Evolutionary conservation across 306 rosid genomes (phyloP).

Genomic region (Bauhinia variegata): DNA sequence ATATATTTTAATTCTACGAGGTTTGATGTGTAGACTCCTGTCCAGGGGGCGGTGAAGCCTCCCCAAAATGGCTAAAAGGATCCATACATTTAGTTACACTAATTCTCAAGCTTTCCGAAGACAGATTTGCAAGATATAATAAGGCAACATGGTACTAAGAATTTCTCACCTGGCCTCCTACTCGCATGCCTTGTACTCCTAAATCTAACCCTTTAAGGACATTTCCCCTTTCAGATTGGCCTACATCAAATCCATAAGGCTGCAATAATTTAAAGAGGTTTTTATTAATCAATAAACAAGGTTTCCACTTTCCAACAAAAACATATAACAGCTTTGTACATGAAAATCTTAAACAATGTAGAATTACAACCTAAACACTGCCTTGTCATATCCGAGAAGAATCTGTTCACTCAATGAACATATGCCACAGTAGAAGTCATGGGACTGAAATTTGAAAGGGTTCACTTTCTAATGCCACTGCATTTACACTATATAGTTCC

Average conservation of each 20-base stretch:
- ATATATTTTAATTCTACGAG: slow-evolving; percentile 19
- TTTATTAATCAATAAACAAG: slow-evolving; percentile 28
- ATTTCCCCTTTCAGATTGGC: slow-evolving; percentile 84
- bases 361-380: no score
- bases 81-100: background rate
- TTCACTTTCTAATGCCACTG: slow-evolving; percentile 4
- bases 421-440: background rate
- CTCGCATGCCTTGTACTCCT: slow-evolving; percentile 90
- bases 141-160: slow-evolving; percentile 16
- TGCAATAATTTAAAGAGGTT: slow-evolving; percentile 57
- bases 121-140: slow-evolving; percentile 19
- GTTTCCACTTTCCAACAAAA: slow-evolving; percentile 12
- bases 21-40: background rate
- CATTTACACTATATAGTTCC: slow-evolving; percentile 19
- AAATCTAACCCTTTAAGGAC: slow-evolving; percentile 90
- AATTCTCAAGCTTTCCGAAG: slow-evolving; percentile 5
- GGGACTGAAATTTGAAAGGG: background rate
- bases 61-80: background rate
- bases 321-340: background rate
- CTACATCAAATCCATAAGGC: slow-evolving; percentile 97
- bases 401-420: slow-evolving; percentile 14
- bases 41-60: slow-evolving; percentile 19
- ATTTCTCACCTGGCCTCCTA: slow-evolving; percentile 90
- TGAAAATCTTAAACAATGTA: no score
- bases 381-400: slow-evolving; percentile 11